Evolutionary conservation across 129 eudicot genomes (phyloP), one percentile per base, ranked within the genome.

Genomic region (Helianthus tuberosus): DNA sequence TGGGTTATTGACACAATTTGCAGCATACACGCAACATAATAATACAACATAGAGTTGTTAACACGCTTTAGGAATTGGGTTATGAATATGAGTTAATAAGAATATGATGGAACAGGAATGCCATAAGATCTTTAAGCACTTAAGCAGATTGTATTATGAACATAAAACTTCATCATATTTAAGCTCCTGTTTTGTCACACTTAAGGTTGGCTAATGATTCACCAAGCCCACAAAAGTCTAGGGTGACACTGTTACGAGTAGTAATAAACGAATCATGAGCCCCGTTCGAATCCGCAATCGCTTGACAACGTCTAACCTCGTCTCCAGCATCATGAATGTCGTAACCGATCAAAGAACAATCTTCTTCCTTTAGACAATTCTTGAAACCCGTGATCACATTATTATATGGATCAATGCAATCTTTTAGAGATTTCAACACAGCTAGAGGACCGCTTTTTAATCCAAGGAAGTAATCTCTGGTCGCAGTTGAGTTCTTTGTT

Each of bases 181-280:
- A 58, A 23, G 38, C 64, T 4, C n/a, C 2, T 10, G 38, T 23
- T 23, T 23, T 12, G n/a, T 25, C 11, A 47, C 80, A 76, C 46
- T 58, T 66, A 66, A 57, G 67, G 35, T 44, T 2, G 16, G 68
- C 66, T 7, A 76, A 76, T 25, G 67, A 27, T 44, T 66, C 73
- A 6, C 59, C 43, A 76, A 76, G 74, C 80, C 44, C 17, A 76
- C 68, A 76, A 66, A 41, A 11, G 9, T 66, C 29, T 2, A 0
- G 39, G 0, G 36, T 44, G 3, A 66, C 14, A 3, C 14, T 29
- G 8, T 76, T 76, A 3, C 61, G 55, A 43, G 14, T n/a, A 8
- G 80, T 66, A 14, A 76, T 76, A 54, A 66, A 76, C 49, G 80
- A 76, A 41, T 11, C 80, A 44, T 44, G 80, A 55, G 80, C 80